Conservation (phyloP, 139 green algal species). For the Eudorina sp. region DNA sequence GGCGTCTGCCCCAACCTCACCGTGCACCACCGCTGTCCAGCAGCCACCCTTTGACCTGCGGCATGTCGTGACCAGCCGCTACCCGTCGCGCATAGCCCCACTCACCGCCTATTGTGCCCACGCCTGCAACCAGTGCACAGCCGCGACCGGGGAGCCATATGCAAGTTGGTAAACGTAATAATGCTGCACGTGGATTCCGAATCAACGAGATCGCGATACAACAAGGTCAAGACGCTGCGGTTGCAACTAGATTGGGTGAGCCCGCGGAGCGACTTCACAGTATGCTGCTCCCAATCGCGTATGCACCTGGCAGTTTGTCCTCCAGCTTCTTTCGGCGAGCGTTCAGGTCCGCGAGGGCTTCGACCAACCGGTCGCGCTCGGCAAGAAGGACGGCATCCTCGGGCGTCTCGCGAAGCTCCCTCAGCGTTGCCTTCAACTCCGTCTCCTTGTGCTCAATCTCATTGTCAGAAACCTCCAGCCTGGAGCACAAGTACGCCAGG, state of each 20-base stretch:
- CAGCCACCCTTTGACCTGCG: not conserved
- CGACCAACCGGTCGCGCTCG: not conserved
- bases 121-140: not conserved
- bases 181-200: conserved; percentile 20
- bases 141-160: not conserved
- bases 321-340: conserved; percentile 1
- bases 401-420: not conserved
- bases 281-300: not conserved
- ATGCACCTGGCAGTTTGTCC: not conserved
- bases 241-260: not conserved
- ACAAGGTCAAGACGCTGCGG: not conserved
- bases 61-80: conserved; percentile 12
- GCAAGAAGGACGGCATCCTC: not conserved
- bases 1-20: conserved; percentile 20
- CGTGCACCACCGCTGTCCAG: conserved; percentile 12
- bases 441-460: not conserved
- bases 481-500: not conserved
- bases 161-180: conserved; percentile 14
- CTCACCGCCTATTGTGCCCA: conserved; percentile 9
- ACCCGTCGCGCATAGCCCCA: not conserved
- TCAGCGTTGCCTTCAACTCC: not conserved
- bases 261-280: not conserved
- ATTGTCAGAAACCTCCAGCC: not conserved
- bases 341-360: not conserved
- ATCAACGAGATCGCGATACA: not conserved